phyloP scores from a whole-genome alignment of 2,329 filamentous ascomycete species.

The Calonectria fujianensis region DNA sequence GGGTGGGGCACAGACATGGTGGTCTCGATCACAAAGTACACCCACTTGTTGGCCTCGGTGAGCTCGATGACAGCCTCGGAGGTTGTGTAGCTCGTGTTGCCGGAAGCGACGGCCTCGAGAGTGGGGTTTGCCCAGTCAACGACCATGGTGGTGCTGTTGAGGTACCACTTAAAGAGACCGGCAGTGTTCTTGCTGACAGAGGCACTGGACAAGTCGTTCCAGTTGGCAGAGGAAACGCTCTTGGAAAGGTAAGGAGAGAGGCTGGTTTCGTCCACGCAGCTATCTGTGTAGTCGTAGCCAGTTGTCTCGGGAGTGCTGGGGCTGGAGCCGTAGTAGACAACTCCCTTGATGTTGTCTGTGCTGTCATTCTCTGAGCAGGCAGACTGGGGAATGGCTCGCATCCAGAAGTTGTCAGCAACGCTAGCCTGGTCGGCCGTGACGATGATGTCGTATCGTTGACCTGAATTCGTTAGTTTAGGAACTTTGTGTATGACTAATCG shows the following conservation, averaged over 20 bases:
- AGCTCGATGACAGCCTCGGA: constrained; percentile 57
- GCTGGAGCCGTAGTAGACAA: constrained; percentile 65
- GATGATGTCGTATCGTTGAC: constrained; percentile 68
- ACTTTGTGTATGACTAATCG: too few relatives aligned
- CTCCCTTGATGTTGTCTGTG: constrained; percentile 67
- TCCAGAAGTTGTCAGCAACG: constrained; percentile 66
- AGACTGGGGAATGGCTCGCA: constrained; percentile 67
- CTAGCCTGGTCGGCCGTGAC: constrained; percentile 64
- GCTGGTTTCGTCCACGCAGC: constrained; percentile 61
- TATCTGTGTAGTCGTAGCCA: constrained; percentile 40
- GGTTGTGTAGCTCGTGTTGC: constrained; percentile 46
- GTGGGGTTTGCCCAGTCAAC: constrained; percentile 59
- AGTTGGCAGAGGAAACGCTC: constrained; percentile 55
- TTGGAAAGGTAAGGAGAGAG: constrained; percentile 61
- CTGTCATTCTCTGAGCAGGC: constrained; percentile 65
- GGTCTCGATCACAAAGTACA: constrained; percentile 57
- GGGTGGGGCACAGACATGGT: constrained; percentile 56
- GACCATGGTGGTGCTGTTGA: constrained; percentile 60
- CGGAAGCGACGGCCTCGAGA: constrained; percentile 49
- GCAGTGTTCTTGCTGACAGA: constrained; percentile 52
- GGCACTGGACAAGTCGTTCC: constrained; percentile 56
- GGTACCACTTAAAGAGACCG: constrained; percentile 67
- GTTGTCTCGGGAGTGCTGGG: constrained; percentile 44
- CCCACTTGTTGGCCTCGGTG: constrained; percentile 54
- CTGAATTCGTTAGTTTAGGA: constrained; percentile 56